Conservation (phyloP, 2,329 filamentous ascomycete species). For the Trichoderma pleuroti region DNA sequence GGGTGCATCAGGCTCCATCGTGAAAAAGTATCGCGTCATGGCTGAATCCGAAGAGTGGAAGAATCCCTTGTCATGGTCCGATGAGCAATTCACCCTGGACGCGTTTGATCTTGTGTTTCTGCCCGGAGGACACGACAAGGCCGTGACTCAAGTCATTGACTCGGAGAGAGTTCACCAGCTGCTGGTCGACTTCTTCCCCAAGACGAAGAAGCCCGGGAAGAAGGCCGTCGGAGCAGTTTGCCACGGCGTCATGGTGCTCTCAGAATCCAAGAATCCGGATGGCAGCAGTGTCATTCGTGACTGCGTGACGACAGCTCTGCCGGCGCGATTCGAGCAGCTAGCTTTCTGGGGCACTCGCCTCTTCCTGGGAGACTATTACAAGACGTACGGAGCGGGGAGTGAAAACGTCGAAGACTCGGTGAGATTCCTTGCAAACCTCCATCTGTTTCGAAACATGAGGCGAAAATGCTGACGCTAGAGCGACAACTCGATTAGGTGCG, state of each 20-base stretch:
- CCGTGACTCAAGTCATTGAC: conserved; percentile 49
- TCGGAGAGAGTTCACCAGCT: conserved; percentile 43
- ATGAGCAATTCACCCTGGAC: conserved; percentile 42
- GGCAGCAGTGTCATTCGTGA: conserved; percentile 47
- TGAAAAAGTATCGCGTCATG: conserved; percentile 45
- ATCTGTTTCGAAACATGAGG: neutral
- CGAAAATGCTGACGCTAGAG: neutral
- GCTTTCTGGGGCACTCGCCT: conserved; percentile 48
- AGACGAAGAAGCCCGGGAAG: conserved; percentile 41
- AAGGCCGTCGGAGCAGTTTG: conserved; percentile 49
- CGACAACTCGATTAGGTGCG: conserved; percentile 35
- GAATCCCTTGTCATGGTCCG: conserved; percentile 44
- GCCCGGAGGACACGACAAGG: conserved; percentile 52
- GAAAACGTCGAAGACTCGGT: conserved; percentile 47
- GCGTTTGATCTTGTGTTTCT: conserved; percentile 48
- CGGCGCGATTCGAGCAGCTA: conserved; percentile 45
- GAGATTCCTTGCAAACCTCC: conserved; percentile 22
- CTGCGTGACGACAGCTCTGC: conserved; percentile 47
- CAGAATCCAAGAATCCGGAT: conserved; percentile 38
- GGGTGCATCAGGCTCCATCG: conserved; percentile 43
- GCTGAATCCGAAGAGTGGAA: conserved; percentile 38
- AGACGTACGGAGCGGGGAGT: conserved; percentile 51
- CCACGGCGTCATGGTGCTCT: conserved; percentile 51
- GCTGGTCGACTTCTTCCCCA: conserved; percentile 45
- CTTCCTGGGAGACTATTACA: conserved; percentile 54